phyloP scores from a whole-genome alignment of 352 stramenopile species.

The Phytopythium sindhum region DNA sequence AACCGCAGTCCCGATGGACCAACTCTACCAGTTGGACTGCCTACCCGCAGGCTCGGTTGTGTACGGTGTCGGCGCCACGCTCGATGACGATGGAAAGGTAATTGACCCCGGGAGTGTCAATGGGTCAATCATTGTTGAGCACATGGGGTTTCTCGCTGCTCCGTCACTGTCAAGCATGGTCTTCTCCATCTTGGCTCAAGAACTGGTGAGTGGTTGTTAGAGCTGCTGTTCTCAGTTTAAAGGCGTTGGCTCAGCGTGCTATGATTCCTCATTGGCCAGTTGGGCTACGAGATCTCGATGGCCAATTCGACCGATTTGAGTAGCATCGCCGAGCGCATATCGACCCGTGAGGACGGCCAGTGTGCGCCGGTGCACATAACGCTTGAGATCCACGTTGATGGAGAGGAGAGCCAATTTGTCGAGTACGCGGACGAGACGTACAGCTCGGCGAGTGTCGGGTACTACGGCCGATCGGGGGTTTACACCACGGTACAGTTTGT shows the following conservation, averaged over 20 bases:
- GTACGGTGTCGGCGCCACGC: slow-evolving; percentile 30
- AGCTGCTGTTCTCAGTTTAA: neutral
- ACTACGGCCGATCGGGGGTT: slow-evolving; percentile 27
- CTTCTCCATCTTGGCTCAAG: slow-evolving; percentile 43
- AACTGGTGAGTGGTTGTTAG: slow-evolving; percentile 24
- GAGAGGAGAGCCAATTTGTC: slow-evolving; percentile 1
- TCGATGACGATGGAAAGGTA: slow-evolving; percentile 22
- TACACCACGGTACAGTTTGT: slow-evolving; percentile 43
- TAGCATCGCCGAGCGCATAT: slow-evolving; percentile 38
- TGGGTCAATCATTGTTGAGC: slow-evolving; percentile 38
- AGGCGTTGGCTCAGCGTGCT: neutral
- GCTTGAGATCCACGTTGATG: slow-evolving; percentile 14
- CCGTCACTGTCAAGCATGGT: slow-evolving; percentile 9
- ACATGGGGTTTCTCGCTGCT: neutral
- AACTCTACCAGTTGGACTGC: slow-evolving; percentile 31
- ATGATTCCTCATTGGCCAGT: slow-evolving; percentile 7
- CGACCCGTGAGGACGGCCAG: neutral
- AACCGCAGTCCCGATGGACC: slow-evolving; percentile 13
- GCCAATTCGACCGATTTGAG: slow-evolving; percentile 13
- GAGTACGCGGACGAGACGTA: slow-evolving; percentile 32
- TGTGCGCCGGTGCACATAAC: slow-evolving; percentile 8
- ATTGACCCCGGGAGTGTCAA: slow-evolving; percentile 25
- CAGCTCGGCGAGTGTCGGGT: slow-evolving; percentile 29
- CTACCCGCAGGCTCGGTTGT: slow-evolving; percentile 16
- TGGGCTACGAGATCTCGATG: slow-evolving; percentile 43